phyloP scores from a whole-genome alignment of 2,329 filamentous ascomycete genomes.

The Colletotrichum karsti region DNA sequence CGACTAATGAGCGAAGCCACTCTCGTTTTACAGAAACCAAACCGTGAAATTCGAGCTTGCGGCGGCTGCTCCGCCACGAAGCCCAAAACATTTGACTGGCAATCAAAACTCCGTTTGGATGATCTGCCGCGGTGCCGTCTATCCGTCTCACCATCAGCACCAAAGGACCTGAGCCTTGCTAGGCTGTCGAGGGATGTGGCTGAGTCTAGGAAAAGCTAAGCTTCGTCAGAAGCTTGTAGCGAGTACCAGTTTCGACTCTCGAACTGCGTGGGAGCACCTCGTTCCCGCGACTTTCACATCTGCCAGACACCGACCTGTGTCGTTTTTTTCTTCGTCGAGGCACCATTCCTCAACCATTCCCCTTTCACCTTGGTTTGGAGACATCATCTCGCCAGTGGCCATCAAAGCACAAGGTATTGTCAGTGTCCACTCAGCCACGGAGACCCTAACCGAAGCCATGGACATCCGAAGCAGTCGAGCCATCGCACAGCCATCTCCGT shows the following conservation, averaged over 20 bases:
- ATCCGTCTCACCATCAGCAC: neutral
- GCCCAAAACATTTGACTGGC: neutral
- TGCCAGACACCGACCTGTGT: too few species aligned
- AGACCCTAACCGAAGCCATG: too few species aligned
- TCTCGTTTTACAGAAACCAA: neutral
- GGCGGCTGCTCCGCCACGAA: neutral
- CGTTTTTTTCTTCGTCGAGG: too few species aligned
- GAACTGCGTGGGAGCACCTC: too few species aligned
- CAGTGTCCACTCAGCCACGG: neutral
- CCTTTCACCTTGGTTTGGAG: neutral
- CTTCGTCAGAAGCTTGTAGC: neutral
- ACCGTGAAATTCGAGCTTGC: too few species aligned
- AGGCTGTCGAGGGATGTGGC: constrained; percentile 4
- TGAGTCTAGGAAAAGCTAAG: neutral
- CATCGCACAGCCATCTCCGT: neutral
- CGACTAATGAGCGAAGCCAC: neutral
- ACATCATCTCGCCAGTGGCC: neutral
- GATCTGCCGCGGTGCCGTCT: neutral
- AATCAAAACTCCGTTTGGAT: neutral
- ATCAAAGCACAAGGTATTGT: neutral
- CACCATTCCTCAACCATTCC: neutral
- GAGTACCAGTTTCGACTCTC: too few species aligned
- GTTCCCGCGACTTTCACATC: too few species aligned
- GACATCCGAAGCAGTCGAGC: neutral
- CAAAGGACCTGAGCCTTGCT: neutral